phyloP scores from a whole-genome alignment of 2,329 filamentous ascomycete species.

The Alternaria ethzedia region DNA sequence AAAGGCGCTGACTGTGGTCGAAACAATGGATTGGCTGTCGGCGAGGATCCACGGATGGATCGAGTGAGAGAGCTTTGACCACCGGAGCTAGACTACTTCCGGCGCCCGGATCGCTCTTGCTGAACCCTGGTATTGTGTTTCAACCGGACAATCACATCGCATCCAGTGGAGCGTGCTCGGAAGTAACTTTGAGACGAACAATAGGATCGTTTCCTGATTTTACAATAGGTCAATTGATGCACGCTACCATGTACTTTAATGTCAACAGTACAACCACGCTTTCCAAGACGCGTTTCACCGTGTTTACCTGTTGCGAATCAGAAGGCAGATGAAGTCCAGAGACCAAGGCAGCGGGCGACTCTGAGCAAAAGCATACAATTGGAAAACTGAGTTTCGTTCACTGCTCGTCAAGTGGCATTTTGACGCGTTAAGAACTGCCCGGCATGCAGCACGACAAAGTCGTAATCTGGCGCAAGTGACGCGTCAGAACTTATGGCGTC shows the following conservation, averaged over 20 bases:
- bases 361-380: neutral
- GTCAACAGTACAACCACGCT: neutral
- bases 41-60: neutral
- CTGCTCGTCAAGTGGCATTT: neutral
- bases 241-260: neutral
- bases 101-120: neutral
- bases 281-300: neutral
- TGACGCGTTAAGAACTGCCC: neutral
- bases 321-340: neutral
- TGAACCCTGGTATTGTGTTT: neutral
- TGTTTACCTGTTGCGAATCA: neutral
- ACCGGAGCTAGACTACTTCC: neutral
- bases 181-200: neutral
- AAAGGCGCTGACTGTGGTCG: slow-evolving; percentile 2
- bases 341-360: neutral
- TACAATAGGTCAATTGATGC: neutral
- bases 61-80: slow-evolving; percentile 1
- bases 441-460: neutral
- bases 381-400: neutral
- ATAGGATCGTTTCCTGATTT: neutral
- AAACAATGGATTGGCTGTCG: slow-evolving; percentile 1
- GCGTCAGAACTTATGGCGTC: neutral
- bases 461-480: neutral
- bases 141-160: neutral
- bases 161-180: neutral